These are phyloP conservation scores for Fragaria ananassa DNA, from an alignment of 306 rosid species.

Conservation along the genomic window DNA sequence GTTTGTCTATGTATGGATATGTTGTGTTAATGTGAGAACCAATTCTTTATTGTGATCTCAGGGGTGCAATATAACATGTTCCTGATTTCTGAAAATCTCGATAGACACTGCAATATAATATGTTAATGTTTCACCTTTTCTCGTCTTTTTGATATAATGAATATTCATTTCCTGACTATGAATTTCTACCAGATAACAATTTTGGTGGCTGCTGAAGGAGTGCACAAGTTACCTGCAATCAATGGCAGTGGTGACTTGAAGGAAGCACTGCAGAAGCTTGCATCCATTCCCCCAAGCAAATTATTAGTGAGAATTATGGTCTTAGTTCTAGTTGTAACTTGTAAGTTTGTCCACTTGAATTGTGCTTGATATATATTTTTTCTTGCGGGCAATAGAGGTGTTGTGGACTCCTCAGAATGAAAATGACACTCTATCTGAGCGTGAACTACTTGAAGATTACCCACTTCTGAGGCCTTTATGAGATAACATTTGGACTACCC, in stretches of 20 bases:
- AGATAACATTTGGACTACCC: conserved; percentile 11
- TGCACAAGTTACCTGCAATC: conserved; percentile 74
- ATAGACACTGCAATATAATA: background rate
- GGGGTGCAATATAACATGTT: no score
- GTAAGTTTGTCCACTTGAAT: background rate
- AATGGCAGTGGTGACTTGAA: conserved; percentile 83
- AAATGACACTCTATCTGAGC: conserved; percentile 85
- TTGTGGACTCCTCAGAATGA: conserved; percentile 99
- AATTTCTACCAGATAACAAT: conserved; percentile 60
- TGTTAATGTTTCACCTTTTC: background rate
- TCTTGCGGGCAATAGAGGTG: conserved; percentile 89
- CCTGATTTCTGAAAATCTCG: no score
- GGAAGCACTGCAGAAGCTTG: conserved; percentile 93
- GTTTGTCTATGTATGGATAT: no score
- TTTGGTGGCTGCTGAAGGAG: conserved; percentile 96
- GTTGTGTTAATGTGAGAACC: no score
- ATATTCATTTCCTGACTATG: conserved; percentile 7
- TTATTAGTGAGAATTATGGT: conserved; percentile 54
- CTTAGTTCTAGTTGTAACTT: conserved; percentile 1
- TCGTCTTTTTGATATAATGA: background rate
- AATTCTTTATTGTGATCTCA: no score
- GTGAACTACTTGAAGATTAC: conserved; percentile 94
- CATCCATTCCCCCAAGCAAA: conserved; percentile 80
- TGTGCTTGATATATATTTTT: background rate
- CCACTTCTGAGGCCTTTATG: conserved; percentile 92